Base-by-base conservation (phyloP, 768 basidiomycete species). In the Panaeolus papilionaceus region DNA sequence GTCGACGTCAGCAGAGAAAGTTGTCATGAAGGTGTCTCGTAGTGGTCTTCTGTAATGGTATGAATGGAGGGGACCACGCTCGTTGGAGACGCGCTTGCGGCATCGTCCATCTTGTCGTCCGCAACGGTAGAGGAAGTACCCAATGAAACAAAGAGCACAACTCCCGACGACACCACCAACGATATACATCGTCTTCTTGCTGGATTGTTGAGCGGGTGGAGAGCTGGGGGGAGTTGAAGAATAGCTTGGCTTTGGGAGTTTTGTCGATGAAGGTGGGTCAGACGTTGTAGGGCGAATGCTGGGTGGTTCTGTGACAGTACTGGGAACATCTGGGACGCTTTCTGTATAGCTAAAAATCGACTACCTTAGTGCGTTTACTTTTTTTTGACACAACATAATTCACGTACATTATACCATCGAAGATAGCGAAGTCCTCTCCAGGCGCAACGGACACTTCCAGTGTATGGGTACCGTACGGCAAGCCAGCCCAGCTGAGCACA, bases 351-450 rank as follows among this genome's bases (percentile, higher is more conserved):
- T 58, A 28, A 33, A 14, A 58, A 37, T 14, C 10, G 7, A 8
- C 16, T 8, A n/a, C 4, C 47, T 12, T 33, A 14, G 14, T 37
- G 9, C 10, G 54, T 12, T 28, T 58, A 9, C 5, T 28, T 51
- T 23, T 26, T 23, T 26, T 10, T 10, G 9, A 10, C 10, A 28
- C 20, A 11, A 6, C 8, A 51, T 10, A 28, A 26, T 28, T 16
- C 6, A 63, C 62, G n/a, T 11, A 63, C 62, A 63, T 63, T 16
- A 63, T n/a, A 7, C 40, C 39, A 37, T 63, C 62, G 20, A 63
- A 40, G 16, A 63, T 42, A 10, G 62, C 62, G 16, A 42, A 63
- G 2, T 63, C 38, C n/a, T 63, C 40, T 39, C 62, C 62, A 7
- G 62, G 62, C 7, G 40, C 38, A n/a, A 63, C 62, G 0, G 62